Percentiles rank a stretch among this genome's conserved stretches.
phyloP scores from a whole-genome alignment of 768 basidiomycete species.

The Rubroboletus satanas region DNA sequence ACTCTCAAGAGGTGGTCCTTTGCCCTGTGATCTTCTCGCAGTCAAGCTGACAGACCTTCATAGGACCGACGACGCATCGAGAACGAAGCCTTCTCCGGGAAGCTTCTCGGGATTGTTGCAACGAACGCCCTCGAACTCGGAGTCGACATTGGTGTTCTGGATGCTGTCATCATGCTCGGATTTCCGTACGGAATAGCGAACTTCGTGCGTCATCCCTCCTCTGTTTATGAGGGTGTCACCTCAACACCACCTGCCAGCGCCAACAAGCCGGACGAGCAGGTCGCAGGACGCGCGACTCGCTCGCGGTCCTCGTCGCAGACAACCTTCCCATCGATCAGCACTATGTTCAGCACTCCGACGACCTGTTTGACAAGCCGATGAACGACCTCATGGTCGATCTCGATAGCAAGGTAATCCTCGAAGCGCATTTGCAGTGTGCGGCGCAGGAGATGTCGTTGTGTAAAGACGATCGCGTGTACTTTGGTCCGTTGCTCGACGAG shows the following conservation, averaged over 20 bases:
- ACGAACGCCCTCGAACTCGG: slow-evolving; percentile 91
- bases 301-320: slow-evolving; percentile 72
- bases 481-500: slow-evolving; percentile 56
- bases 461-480: slow-evolving; percentile 59
- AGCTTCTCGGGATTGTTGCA: slow-evolving; percentile 79
- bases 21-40: background rate
- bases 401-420: slow-evolving; percentile 69
- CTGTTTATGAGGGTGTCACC: background rate
- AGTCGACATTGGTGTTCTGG: slow-evolving; percentile 86
- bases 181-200: slow-evolving; percentile 80
- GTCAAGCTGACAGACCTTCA: background rate
- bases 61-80: slow-evolving; percentile 84
- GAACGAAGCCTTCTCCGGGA: slow-evolving; percentile 79
- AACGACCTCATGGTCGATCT: slow-evolving; percentile 69
- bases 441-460: slow-evolving; percentile 81
- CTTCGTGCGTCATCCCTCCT: slow-evolving; percentile 49
- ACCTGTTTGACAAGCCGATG: slow-evolving; percentile 60
- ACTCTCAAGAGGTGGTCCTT: slow-evolving; percentile 57
- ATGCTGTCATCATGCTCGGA: slow-evolving; percentile 86
- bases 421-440: slow-evolving; percentile 87
- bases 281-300: slow-evolving; percentile 72
- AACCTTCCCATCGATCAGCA: slow-evolving; percentile 68
- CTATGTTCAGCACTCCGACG: slow-evolving; percentile 64
- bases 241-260: slow-evolving; percentile 41
- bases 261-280: slow-evolving; percentile 91